Evolutionary conservation across 2,329 filamentous ascomycete genomes (phyloP).

Genomic region (Diaporthe sp.): DNA sequence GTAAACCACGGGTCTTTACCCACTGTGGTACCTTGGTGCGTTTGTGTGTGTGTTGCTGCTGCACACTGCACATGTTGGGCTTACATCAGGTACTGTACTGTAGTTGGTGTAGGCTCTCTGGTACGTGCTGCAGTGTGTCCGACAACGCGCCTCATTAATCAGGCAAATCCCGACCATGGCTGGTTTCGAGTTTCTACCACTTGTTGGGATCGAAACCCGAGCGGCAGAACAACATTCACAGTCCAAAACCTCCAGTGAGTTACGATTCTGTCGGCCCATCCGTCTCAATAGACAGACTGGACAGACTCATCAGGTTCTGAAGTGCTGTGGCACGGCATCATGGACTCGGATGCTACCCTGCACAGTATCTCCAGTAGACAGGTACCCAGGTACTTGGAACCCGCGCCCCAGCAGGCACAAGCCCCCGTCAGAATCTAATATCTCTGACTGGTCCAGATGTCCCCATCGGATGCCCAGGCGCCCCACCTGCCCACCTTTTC

Average conservation of each 20-base stretch:
- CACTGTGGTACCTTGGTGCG: neutral
- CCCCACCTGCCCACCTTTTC: constrained; percentile 22
- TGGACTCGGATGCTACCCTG: constrained; percentile 12
- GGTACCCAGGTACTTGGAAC: neutral
- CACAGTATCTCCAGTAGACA: neutral
- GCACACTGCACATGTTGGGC: neutral
- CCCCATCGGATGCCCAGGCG: constrained; percentile 23
- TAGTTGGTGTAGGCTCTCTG: neutral
- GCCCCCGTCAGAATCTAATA: neutral
- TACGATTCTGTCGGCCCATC: constrained; percentile 1
- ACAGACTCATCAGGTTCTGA: constrained; percentile 5
- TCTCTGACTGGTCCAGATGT: constrained; percentile 12
- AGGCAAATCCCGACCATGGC: constrained; percentile 16
- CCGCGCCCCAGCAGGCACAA: neutral
- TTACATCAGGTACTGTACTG: neutral
- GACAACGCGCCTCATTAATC: neutral
- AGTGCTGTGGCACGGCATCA: constrained; percentile 5
- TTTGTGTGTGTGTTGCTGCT: neutral
- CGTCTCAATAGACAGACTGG: constrained; percentile 9
- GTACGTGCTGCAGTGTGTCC: neutral
- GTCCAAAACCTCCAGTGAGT: constrained; percentile 1
- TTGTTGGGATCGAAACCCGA: constrained; percentile 10
- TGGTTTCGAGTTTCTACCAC: constrained; percentile 13
- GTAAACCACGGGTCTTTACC: constrained; percentile 25
- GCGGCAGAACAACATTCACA: neutral